A percentile compares a stretch with the other conserved stretches of the same genome.
Evolutionary conservation across 78 protist genomes (phyloP).

Genomic region (Dictyostelium capitatum): DNA sequence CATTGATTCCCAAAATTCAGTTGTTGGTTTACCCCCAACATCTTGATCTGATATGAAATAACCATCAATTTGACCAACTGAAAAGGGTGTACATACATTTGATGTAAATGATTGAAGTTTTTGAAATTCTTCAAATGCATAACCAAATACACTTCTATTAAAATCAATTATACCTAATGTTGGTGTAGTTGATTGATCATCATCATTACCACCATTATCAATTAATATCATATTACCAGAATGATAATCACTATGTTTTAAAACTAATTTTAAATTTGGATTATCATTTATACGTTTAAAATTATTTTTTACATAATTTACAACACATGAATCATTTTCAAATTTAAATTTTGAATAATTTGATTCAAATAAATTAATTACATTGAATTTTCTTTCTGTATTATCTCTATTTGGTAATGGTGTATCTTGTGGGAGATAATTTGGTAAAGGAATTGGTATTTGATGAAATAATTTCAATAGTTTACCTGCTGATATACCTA

Average conservation of each 20-base stretch:
- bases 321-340: conserved; percentile 7
- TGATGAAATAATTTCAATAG: neutral
- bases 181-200: neutral
- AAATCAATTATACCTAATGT: conserved; percentile 6
- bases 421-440: neutral
- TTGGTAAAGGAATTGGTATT: neutral
- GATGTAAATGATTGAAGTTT: neutral
- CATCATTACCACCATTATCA: neutral
- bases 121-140: neutral
- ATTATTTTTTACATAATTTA: neutral
- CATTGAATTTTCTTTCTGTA: neutral
- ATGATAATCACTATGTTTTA: conserved; percentile 22
- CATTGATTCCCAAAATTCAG: neutral
- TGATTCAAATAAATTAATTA: neutral
- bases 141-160: conserved; percentile 9
- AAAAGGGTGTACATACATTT: neutral
- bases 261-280: neutral
- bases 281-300: neutral
- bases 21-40: neutral
- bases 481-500: neutral
- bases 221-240: conserved; percentile 17
- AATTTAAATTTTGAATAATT: conserved; percentile 1
- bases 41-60: neutral
- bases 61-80: conserved; percentile 16
- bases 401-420: neutral